Base-by-base conservation (phyloP, 176 grass and related monocot genomes). In the Carex kokanica region DNA sequence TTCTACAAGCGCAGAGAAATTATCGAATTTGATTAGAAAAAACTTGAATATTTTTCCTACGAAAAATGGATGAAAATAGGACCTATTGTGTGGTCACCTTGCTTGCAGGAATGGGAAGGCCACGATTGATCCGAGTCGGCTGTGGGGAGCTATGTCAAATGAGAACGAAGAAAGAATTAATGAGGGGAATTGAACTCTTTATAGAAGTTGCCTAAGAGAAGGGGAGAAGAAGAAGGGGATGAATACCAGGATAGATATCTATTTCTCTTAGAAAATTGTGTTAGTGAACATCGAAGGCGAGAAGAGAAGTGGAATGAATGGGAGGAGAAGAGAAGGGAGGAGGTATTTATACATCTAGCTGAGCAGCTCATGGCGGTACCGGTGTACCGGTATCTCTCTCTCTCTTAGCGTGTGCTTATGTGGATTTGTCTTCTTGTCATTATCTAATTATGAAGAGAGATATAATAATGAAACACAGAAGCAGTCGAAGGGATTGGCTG, bases 201-300 rank as follows among this genome's bases (percentile, higher is more conserved):
- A 52, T 74, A 52, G 2, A 74, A 74, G 70, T 74, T 36, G 60
- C 31, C 13, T 54, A 78, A 70, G 21, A 56, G 1, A 68, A 54
- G 32, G 2, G 32, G 32, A 60, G 23, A 59, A 8, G 1, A 70
- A 24, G 40, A 71, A 83, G 6, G 17, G 16, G 20, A 78, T 78
- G 54, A 85, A 60, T 85, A 85, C 83, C 83, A 78, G 23, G 83
- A 78, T 51, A 64, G 53, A 61, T 36, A 85, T 61, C 7, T 85
- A n/a, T 63, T 78, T 10, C 54, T 85, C 68, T 47, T 85, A 38
- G 21, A 47, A 74, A 57, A 40, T 25, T 31, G 24, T 74, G 41
- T 6, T 15, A 52, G 8, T 27, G 32, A n/a, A 21, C 18, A 2
- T 10, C 21, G n/a, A 66, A 78, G 27, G 17, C 51, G 23, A 67